Conservation (phyloP, 805 yeast genomes). For the Lipomyces starkeyi region DNA sequence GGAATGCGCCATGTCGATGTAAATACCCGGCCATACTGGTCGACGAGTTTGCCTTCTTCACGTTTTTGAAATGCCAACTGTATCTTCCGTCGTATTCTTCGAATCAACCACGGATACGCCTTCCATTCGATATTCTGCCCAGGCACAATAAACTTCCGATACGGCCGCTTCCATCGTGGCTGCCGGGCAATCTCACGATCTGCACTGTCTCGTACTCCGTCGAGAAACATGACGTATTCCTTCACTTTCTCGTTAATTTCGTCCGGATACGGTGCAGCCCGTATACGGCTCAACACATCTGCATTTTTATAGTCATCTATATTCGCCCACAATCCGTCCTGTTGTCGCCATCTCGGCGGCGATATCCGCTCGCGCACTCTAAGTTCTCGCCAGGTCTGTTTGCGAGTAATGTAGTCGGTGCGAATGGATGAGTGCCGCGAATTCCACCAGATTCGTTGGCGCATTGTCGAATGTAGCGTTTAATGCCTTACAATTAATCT, state of each 20-base stretch:
- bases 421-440: neutral
- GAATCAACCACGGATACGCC: neutral
- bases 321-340: neutral
- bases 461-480: neutral
- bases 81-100: neutral
- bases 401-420: neutral
- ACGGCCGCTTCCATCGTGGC: conserved; percentile 1
- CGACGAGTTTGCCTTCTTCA: conserved; percentile 4
- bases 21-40: conserved; percentile 28
- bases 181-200: conserved; percentile 1
- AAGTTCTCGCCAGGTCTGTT: neutral
- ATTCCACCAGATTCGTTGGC: conserved; percentile 1
- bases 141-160: neutral
- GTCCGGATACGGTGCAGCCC: neutral
- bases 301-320: neutral
- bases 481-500: neutral
- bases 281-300: neutral
- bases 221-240: neutral
- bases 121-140: neutral
- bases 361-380: neutral
- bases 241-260: neutral
- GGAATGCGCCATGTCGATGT: conserved; percentile 29
- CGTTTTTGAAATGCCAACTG: conserved; percentile 12
- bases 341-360: conserved; percentile 2
- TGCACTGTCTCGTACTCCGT: conserved; percentile 3